These are phyloP conservation scores for Platanus orientalis DNA, from an alignment of 164 flowering plant species.

Conservation along the genomic window DNA sequence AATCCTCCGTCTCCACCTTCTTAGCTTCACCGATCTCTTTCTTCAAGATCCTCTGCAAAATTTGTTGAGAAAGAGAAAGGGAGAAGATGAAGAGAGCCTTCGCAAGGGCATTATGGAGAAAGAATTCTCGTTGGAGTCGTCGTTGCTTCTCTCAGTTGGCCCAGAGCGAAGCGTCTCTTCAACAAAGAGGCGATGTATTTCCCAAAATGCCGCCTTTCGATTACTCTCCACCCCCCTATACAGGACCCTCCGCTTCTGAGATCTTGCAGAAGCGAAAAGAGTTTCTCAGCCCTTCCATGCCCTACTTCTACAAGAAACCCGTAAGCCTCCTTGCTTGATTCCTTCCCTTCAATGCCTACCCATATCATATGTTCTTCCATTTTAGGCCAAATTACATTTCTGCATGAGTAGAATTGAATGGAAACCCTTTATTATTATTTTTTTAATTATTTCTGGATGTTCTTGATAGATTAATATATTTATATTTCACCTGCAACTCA, in stretches of 20 bases:
- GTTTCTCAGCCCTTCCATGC: constrained; percentile 81
- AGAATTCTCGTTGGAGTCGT: background rate
- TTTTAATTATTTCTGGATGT: no score
- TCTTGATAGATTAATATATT: no score
- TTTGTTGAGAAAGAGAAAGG: background rate
- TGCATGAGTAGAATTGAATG: no score
- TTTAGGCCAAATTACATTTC: no score
- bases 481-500: no score
- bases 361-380: no score
- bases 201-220: constrained; percentile 83
- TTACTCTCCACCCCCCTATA: constrained; percentile 85
- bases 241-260: constrained; percentile 73
- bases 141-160: constrained; percentile 32
- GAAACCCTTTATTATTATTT: no score
- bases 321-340: constrained; percentile 26
- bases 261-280: constrained; percentile 60
- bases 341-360: no score
- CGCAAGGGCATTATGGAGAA: constrained; percentile 19
- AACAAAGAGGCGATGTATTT: constrained; percentile 19
- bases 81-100: constrained; percentile 31
- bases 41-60: no score
- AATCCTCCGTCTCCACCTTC: no score
- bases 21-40: no score
- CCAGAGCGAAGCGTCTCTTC: constrained; percentile 8
- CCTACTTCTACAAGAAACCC: constrained; percentile 59